Conservation (phyloP, 2,329 filamentous ascomycete genomes). For the Aspergillus novofumigatus region DNA sequence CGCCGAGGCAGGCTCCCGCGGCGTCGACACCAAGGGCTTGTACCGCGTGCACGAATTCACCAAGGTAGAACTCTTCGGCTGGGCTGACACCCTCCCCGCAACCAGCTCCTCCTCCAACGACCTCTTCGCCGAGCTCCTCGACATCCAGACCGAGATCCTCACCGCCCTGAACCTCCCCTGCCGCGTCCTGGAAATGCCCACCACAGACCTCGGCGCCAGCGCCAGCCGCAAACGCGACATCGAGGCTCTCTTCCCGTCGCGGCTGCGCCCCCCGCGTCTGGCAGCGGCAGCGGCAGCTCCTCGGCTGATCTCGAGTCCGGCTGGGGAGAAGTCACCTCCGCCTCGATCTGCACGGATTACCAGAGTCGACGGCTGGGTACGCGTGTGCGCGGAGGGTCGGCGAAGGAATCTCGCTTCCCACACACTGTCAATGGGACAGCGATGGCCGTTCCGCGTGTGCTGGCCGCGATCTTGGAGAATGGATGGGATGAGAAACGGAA, state of each 20-base stretch:
- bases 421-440: conserved; percentile 94
- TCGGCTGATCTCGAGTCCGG: conserved; percentile 51
- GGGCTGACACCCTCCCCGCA: conserved; percentile 61
- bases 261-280: conserved; percentile 39
- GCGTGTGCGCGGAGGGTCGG: conserved; percentile 53
- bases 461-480: conserved; percentile 86
- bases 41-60: conserved; percentile 98
- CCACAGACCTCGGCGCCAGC: conserved; percentile 80
- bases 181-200: conserved; percentile 89
- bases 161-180: conserved; percentile 73
- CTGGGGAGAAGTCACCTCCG: conserved; percentile 91
- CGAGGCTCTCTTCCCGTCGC: conserved; percentile 87
- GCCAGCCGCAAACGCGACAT: conserved; percentile 87
- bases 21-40: conserved; percentile 85
- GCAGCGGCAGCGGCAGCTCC: neutral
- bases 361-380: conserved; percentile 81
- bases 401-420: conserved; percentile 61
- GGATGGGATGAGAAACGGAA: conserved; percentile 71
- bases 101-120: conserved; percentile 30
- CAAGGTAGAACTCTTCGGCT: conserved; percentile 96
- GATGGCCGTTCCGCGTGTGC: conserved; percentile 79
- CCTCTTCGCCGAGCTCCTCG: conserved; percentile 79
- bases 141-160: conserved; percentile 81
- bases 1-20: conserved; percentile 86
- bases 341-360: conserved; percentile 92